A percentile compares a stretch with the other conserved stretches of the same genome.
phyloP scores from a whole-genome alignment of 257 asterid genomes.

The Eustoma russellianum region DNA sequence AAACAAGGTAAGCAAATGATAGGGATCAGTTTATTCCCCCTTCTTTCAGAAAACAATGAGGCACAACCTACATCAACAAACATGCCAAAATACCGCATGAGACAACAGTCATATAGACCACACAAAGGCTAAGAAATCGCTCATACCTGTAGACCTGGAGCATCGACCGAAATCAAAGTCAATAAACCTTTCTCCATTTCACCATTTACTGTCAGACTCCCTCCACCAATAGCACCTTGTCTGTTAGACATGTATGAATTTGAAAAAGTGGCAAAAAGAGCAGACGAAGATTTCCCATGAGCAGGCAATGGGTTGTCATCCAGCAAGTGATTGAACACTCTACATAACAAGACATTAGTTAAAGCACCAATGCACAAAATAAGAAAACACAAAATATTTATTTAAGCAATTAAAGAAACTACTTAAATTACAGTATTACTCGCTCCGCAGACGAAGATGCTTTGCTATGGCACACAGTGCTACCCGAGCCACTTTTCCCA shows the following conservation, averaged over 20 bases:
- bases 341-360: slow-evolving; percentile 31
- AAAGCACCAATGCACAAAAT: slow-evolving; percentile 1
- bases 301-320: slow-evolving; percentile 90
- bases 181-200: slow-evolving; percentile 84
- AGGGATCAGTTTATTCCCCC: not conserved
- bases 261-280: slow-evolving; percentile 67
- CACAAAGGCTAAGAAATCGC: not conserved
- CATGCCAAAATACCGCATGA: not conserved
- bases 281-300: slow-evolving; percentile 76
- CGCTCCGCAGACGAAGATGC: slow-evolving; percentile 91
- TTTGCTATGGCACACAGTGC: slow-evolving; percentile 78
- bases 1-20: slow-evolving; percentile 18
- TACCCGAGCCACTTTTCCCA: slow-evolving; percentile 94
- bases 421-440: slow-evolving; percentile 27
- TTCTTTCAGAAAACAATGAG: slow-evolving; percentile 4
- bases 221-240: slow-evolving; percentile 46
- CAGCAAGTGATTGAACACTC: slow-evolving; percentile 79
- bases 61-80: slow-evolving; percentile 1
- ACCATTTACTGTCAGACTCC: slow-evolving; percentile 42
- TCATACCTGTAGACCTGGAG: slow-evolving; percentile 82
- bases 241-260: slow-evolving; percentile 43
- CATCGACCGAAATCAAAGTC: slow-evolving; percentile 71
- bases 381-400: not conserved
- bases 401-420: not conserved
- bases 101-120: not conserved